Conservation (phyloP, 2,329 filamentous ascomycete species). For the Moelleriella libera region DNA sequence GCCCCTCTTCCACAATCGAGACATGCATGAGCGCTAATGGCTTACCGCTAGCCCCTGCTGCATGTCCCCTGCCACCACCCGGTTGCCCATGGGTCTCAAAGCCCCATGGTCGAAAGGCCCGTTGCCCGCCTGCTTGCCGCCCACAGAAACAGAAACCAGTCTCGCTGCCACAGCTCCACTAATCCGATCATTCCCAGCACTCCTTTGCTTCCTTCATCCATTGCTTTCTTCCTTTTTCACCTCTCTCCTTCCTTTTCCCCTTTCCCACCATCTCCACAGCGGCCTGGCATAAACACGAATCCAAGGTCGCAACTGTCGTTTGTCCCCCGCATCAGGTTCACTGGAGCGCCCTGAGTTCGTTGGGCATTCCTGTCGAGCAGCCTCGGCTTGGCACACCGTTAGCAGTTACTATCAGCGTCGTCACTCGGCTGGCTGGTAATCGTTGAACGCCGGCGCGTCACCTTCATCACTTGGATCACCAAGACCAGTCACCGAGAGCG, state of each 20-base stretch:
- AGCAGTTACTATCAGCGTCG: too few species aligned
- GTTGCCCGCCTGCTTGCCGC: neutral
- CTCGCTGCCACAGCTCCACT: slow-evolving; percentile 8
- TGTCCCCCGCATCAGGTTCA: slow-evolving; percentile 1
- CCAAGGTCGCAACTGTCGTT: neutral
- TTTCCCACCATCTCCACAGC: slow-evolving; percentile 10
- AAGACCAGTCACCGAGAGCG: neutral
- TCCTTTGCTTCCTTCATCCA: slow-evolving; percentile 12
- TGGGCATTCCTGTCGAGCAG: too few species aligned
- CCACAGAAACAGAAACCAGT: slow-evolving; percentile 1
- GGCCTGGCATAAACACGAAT: slow-evolving; percentile 3
- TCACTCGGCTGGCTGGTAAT: too few species aligned
- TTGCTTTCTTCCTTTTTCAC: slow-evolving; percentile 9
- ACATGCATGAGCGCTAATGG: neutral
- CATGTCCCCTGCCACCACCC: slow-evolving; percentile 3
- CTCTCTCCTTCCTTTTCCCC: slow-evolving; percentile 4
- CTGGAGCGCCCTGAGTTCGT: too few species aligned
- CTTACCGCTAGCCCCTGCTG: slow-evolving; percentile 8
- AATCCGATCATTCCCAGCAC: neutral
- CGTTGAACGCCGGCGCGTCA: neutral
- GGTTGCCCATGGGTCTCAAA: slow-evolving; percentile 6
- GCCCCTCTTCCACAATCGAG: neutral
- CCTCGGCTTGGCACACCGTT: too few species aligned
- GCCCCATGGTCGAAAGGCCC: slow-evolving; percentile 3
- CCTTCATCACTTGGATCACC: neutral